A percentile compares a stretch with the other conserved stretches of the same genome.
Evolutionary conservation across 495 filamentous ascomycete genomes (phyloP).

Genomic region (Penicillium goetzii): DNA sequence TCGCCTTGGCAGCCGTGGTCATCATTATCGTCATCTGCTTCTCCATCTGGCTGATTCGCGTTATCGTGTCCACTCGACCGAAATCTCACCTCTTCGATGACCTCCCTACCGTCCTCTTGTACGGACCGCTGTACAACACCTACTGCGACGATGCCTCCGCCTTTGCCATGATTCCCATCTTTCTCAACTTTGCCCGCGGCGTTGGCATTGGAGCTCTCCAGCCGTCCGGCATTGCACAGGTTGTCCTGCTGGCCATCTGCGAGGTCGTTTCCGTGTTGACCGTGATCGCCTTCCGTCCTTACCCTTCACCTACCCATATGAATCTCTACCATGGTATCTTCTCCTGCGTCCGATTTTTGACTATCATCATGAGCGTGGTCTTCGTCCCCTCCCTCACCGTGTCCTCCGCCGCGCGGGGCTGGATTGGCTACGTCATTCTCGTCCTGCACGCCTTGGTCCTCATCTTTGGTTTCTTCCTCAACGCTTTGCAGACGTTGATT

Average conservation of each 20-base stretch:
- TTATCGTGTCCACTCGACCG: conserved; percentile 80
- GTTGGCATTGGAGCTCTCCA: conserved; percentile 91
- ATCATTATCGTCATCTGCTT: conserved; percentile 72
- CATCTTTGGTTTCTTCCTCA: conserved; percentile 92
- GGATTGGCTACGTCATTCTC: conserved; percentile 94
- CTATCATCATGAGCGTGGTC: conserved; percentile 80
- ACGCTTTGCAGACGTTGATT: conserved; percentile 84
- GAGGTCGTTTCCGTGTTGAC: conserved; percentile 91
- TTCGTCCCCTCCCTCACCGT: conserved; percentile 85
- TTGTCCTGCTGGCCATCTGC: conserved; percentile 89
- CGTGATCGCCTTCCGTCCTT: conserved; percentile 86
- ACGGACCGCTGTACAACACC: conserved; percentile 97
- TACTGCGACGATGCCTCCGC: conserved; percentile 86
- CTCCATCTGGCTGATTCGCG: conserved; percentile 74
- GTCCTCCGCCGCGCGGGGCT: conserved; percentile 76
- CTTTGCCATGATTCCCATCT: conserved; percentile 83
- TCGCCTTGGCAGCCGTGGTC: conserved; percentile 73
- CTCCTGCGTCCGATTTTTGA: conserved; percentile 73
- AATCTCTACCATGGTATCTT: conserved; percentile 91
- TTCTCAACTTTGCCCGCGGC: conserved; percentile 82
- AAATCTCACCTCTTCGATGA: conserved; percentile 90
- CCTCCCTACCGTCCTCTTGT: conserved; percentile 83
- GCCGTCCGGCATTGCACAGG: conserved; percentile 87
- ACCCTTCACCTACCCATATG: conserved; percentile 93
- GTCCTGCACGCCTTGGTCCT: conserved; percentile 84